Conservation (phyloP, 495 filamentous ascomycete genomes). For the Penicillium alfredii region DNA sequence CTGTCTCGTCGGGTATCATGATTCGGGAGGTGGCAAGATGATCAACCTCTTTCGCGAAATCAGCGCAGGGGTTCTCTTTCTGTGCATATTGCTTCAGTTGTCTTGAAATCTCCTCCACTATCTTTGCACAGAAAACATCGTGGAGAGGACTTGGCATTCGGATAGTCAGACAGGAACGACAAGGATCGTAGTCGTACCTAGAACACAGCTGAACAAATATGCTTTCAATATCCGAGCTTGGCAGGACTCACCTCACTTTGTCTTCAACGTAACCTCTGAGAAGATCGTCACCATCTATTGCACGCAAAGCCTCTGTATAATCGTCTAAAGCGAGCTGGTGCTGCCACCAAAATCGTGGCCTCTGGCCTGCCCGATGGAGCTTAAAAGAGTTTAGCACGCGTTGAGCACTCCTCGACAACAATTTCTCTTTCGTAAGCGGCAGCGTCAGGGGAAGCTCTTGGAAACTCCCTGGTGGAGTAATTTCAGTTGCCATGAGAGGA, state of each 20-base stretch:
- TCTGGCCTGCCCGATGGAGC: constrained; percentile 5
- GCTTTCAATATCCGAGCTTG: constrained; percentile 1
- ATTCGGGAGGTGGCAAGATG: constrained; percentile 10
- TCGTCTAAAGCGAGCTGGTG: constrained; percentile 2
- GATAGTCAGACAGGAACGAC: constrained; percentile 11
- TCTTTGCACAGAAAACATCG: constrained; percentile 11
- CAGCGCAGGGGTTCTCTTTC: constrained; percentile 1
- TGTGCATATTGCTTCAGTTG: constrained; percentile 7
- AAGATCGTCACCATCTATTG: constrained; percentile 5
- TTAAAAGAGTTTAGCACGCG: constrained; percentile 6
- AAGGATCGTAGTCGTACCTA: constrained; percentile 18
- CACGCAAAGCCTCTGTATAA: constrained; percentile 9
- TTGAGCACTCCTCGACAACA: constrained; percentile 2
- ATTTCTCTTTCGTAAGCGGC: constrained; percentile 2
- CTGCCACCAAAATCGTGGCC: constrained; percentile 7
- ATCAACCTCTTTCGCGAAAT: constrained; percentile 16
- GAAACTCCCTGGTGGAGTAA: constrained; percentile 11
- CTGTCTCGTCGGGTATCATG: constrained; percentile 6
- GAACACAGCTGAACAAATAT: constrained; percentile 5
- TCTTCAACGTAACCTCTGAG: constrained; percentile 14
- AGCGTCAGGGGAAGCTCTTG: constrained; percentile 1
- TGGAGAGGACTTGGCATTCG: constrained; percentile 20
- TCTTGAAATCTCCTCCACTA: constrained; percentile 8
- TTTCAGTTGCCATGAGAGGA: constrained; percentile 13
- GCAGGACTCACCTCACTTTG: constrained; percentile 15